These are phyloP conservation scores for Lactarius tabidus DNA, from an alignment of 768 basidiomycete species.

Conservation along the genomic window DNA sequence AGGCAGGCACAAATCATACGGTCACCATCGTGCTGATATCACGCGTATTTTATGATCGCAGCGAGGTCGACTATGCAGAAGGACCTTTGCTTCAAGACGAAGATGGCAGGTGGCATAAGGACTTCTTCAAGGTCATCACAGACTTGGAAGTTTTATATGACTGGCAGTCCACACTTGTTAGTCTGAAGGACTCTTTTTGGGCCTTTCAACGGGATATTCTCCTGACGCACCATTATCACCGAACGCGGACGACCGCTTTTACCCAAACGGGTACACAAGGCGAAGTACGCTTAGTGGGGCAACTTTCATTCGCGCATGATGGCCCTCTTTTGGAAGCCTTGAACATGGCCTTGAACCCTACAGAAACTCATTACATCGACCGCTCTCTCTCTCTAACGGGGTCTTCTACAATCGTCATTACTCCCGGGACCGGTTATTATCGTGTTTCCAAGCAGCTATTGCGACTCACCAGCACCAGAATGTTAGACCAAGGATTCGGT, in stretches of 20 bases:
- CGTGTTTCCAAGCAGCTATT: slow-evolving; percentile 87
- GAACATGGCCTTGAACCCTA: slow-evolving; percentile 88
- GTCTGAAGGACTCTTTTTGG: slow-evolving; percentile 86
- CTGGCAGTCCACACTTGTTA: slow-evolving; percentile 83
- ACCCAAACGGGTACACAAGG: slow-evolving; percentile 39
- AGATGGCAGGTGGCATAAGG: slow-evolving; percentile 81
- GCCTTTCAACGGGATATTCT: slow-evolving; percentile 90
- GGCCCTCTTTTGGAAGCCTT: slow-evolving; percentile 94
- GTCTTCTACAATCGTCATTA: slow-evolving; percentile 75
- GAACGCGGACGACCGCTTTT: slow-evolving; percentile 40
- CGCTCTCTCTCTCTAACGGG: slow-evolving; percentile 90
- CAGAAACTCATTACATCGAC: slow-evolving; percentile 93
- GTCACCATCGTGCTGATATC: slow-evolving; percentile 94
- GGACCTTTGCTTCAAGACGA: slow-evolving; percentile 77
- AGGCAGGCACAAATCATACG: slow-evolving; percentile 83
- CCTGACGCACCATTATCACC: slow-evolving; percentile 84
- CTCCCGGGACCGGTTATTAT: slow-evolving; percentile 93
- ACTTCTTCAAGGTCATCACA: slow-evolving; percentile 93
- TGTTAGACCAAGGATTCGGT: slow-evolving; percentile 91
- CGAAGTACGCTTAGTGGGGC: slow-evolving; percentile 69
- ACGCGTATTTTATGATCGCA: slow-evolving; percentile 81
- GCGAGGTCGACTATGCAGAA: slow-evolving; percentile 76
- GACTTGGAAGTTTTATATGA: slow-evolving; percentile 86
- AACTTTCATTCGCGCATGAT: slow-evolving; percentile 83
- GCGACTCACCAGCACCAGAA: slow-evolving; percentile 85